Evolutionary conservation across 176 grass and related monocot species (phyloP).

Genomic region (Panicum miliaceum): DNA sequence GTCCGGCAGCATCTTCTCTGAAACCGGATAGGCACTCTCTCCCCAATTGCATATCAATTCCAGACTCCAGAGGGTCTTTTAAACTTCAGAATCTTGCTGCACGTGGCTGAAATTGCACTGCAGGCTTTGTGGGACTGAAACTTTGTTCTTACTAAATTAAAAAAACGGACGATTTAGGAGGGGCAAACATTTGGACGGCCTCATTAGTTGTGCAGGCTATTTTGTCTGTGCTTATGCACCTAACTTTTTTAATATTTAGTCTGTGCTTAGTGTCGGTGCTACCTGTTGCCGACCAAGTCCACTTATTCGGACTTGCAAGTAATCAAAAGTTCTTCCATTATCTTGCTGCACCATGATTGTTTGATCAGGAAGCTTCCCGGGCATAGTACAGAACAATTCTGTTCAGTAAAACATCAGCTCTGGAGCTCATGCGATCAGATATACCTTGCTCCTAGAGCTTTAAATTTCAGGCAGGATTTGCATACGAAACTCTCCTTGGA

Average conservation of each 20-base stretch:
- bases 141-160: not conserved
- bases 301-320: not conserved
- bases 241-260: not conserved
- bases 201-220: not conserved
- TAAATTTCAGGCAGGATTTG: not conserved
- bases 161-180: not conserved
- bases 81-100: not conserved
- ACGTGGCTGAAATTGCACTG: not conserved
- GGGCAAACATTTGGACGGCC: not conserved
- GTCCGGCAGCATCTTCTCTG: not conserved
- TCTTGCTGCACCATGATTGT: not conserved
- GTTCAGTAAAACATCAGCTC: not conserved
- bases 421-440: not conserved
- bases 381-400: not conserved
- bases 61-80: not conserved
- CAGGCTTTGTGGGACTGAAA: not conserved
- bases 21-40: not conserved
- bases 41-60: not conserved
- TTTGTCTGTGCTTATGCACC: constrained; percentile 1
- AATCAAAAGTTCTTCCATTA: constrained; percentile 8
- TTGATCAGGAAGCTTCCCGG: not conserved
- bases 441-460: not conserved
- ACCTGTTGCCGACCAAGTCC: constrained; percentile 11
- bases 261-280: constrained; percentile 1
- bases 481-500: not conserved